Percentiles rank a stretch among this genome's conserved stretches.
phyloP scores from a whole-genome alignment of 2,329 filamentous ascomycete species.

The Calonectria hawksworthii region DNA sequence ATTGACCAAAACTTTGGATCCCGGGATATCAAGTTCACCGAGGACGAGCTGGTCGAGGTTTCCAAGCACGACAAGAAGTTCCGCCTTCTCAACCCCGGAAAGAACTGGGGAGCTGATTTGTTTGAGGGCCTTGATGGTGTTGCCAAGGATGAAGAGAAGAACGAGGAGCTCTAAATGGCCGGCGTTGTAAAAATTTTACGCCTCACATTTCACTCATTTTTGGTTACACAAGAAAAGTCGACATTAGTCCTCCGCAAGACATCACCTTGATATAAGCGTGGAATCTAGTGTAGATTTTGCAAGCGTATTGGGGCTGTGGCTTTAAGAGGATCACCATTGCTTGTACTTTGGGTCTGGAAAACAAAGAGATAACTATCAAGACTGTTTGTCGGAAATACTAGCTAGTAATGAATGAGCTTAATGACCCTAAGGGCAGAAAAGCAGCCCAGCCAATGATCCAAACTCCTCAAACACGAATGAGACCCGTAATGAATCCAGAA shows the following conservation, averaged over 20 bases:
- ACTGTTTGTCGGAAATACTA: background rate
- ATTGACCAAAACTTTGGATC: constrained; percentile 40
- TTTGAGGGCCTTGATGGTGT: constrained; percentile 57
- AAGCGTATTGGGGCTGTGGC: too few relatives aligned
- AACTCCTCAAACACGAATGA: too few relatives aligned
- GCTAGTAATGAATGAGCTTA: background rate
- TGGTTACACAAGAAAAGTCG: background rate
- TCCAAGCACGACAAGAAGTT: constrained; percentile 45
- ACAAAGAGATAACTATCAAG: too few relatives aligned
- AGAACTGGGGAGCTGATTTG: constrained; percentile 55
- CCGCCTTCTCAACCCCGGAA: constrained; percentile 55
- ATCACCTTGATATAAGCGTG: too few relatives aligned
- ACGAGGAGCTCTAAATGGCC: constrained; percentile 30
- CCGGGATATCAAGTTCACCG: constrained; percentile 28
- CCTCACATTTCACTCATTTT: background rate
- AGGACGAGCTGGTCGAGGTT: constrained; percentile 52
- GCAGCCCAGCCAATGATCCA: too few relatives aligned
- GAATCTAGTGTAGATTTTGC: too few relatives aligned
- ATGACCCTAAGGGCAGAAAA: background rate
- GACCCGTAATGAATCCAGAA: too few relatives aligned
- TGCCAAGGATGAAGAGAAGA: constrained; percentile 30
- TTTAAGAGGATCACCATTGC: too few relatives aligned
- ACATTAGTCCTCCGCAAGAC: background rate
- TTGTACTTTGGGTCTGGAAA: too few relatives aligned
- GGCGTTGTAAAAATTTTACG: background rate